Base-by-base conservation (phyloP, 2,329 filamentous ascomycete genomes). In the Ramularia endophylla region DNA sequence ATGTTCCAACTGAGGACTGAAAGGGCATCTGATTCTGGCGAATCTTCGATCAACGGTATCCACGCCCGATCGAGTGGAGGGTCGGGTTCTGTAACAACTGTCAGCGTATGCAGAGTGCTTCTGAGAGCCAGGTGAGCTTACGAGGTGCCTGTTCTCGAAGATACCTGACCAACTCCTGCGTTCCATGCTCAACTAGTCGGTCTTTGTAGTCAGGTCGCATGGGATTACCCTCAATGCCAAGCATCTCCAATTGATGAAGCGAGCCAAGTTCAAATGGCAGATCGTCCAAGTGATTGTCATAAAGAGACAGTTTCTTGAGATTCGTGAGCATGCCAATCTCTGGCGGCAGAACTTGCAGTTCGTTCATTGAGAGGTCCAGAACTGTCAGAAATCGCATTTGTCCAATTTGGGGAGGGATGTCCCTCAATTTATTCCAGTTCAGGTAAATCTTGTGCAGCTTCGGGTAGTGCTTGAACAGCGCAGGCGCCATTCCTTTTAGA, bases 291-390 rank as follows among this genome's bases (percentile, higher is more conserved):
- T 85, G 77, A 64, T 98, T 98, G 68, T 95, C 88, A 63, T 95
- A 95, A 2, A 95, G 72, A 19, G 89, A 71, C 4, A 98, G 73
- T 52, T 85, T 81, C 66, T 87, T 88, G 41, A 98, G 72, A 54
- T 89, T 92, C 19, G 89, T 92, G 56, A 95, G 87, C 90, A 97
- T 98, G 59, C 92, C 92, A 46, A 98, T 80, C 69, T 98, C 90
- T 16, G 85, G 78, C 1, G 92, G 92, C 3, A 98, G 71, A 50
- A 85, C 80, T 7, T 75, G 76, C 46, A 98, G 74, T 47, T 90
- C 79, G 64, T 98, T 98, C 67, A 83, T 81, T 0, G 92, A 97
- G 3, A 89, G 75, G 64, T 98, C 90, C 36, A 98, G 76, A 57
- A 89, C 78, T 27, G 80, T 84, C 36, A 98, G 70, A 50, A 85